Evolutionary conservation across 768 basidiomycete genomes (phyloP), one percentile per base, ranked within the genome.

Genomic region (Panaeolus papilionaceus): DNA sequence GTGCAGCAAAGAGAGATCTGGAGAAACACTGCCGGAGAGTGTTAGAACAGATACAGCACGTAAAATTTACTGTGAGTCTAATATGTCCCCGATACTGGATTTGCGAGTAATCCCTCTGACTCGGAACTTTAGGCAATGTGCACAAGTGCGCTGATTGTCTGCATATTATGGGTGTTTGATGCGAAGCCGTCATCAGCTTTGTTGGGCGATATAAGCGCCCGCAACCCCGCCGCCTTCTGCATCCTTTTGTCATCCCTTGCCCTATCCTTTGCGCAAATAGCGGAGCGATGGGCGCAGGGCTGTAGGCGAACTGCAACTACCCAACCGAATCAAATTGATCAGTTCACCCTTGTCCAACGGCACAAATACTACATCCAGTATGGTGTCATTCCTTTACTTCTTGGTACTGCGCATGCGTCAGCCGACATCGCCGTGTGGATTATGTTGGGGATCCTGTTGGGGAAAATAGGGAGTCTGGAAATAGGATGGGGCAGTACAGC

Each of bases 341-440:
- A 9, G 28, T 58, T 58, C 28, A 14, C 11, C 28, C 54, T 58
- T 16, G 54, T 37, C 14, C 54, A 58, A 33, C 33, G 54, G 28
- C 54, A 9, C 12, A 58, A 37, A 58, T n/a, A 37, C 28, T 58
- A 58, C 54, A 37, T 58, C 28, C 26, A 58, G 26, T 58, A 58
- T 16, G 54, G 54, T 16, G 4, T 37, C 28, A 58, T 33, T 16
- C 26, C 54, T 28, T 14, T 58, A 37, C 54, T 58, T 37, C 26
- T 58, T 8, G 10, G 4, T 10, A 16, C 20, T 33, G 54, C 54
- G 3, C 54, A 7, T 12, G 5, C 11, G 5, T 28, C 33, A 37
- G 28, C 54, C 3, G 54, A 58, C 8, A n/a, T 58, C 54, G 4
- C 26, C 4, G 12, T 33, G 14, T 58, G 26, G 28, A 33, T 58